Conservation (phyloP, 805 yeast species). For the Middelhovenomyces tepae region DNA sequence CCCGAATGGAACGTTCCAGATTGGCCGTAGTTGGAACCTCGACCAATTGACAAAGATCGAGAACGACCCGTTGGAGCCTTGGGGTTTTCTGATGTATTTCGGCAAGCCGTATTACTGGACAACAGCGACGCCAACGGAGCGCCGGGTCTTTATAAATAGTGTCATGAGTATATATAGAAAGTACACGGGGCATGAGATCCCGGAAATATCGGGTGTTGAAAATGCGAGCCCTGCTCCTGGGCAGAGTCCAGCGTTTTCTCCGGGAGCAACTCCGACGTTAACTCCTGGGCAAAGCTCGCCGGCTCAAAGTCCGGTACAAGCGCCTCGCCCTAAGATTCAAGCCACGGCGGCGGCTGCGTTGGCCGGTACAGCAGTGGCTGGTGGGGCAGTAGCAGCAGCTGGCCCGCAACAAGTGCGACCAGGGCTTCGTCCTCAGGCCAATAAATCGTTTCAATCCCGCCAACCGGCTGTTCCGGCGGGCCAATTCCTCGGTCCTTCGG, state of each 20-base stretch:
- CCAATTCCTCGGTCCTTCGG: too few relatives aligned
- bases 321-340: constrained; percentile 1
- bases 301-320: constrained; percentile 5
- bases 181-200: constrained; percentile 48
- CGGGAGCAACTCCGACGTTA: background rate
- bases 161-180: constrained; percentile 45
- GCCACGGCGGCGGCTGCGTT: constrained; percentile 1
- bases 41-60: constrained; percentile 56
- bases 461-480: too few relatives aligned
- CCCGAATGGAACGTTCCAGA: constrained; percentile 65
- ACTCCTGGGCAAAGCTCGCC: constrained; percentile 2
- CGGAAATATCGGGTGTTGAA: constrained; percentile 47
- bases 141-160: constrained; percentile 48
- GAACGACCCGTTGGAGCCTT: constrained; percentile 32
- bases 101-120: constrained; percentile 84
- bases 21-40: constrained; percentile 88
- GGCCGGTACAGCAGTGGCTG: constrained; percentile 6
- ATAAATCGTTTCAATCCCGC: too few relatives aligned
- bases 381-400: constrained; percentile 2
- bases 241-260: too few relatives aligned
- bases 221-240: too few relatives aligned
- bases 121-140: constrained; percentile 47
- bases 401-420: too few relatives aligned
- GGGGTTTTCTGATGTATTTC: constrained; percentile 43
- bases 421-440: too few relatives aligned